These are phyloP conservation scores for Jackrogersella multiformis DNA, from an alignment of 495 filamentous ascomycete genomes.

Conservation along the genomic window DNA sequence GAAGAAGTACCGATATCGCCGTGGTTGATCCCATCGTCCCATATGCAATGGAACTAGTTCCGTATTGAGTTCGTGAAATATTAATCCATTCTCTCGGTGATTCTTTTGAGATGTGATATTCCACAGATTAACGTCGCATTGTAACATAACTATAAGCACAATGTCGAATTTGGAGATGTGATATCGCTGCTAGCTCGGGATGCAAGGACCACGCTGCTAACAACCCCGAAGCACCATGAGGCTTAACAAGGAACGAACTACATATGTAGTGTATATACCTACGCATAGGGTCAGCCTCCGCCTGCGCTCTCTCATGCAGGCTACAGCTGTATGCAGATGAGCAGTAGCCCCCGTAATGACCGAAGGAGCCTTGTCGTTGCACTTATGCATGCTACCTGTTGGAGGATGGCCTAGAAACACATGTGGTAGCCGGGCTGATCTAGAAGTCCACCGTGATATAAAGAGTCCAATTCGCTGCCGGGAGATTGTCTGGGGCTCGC, in stretches of 20 bases:
- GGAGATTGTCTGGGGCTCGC: slow-evolving; percentile 27
- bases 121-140: slow-evolving; percentile 36
- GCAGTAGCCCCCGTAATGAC: slow-evolving; percentile 22
- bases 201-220: slow-evolving; percentile 19
- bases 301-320: slow-evolving; percentile 29
- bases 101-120: slow-evolving; percentile 48
- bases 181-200: slow-evolving; percentile 22
- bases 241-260: slow-evolving; percentile 13
- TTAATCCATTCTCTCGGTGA: slow-evolving; percentile 31
- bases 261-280: background rate
- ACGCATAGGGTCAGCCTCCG: slow-evolving; percentile 5
- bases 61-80: slow-evolving; percentile 36
- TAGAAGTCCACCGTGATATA: slow-evolving; percentile 16
- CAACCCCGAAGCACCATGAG: slow-evolving; percentile 16
- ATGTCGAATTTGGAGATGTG: slow-evolving; percentile 32
- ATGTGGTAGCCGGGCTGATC: slow-evolving; percentile 20
- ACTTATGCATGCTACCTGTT: slow-evolving; percentile 37
- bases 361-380: slow-evolving; percentile 24
- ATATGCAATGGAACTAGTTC: slow-evolving; percentile 28
- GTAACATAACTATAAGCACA: slow-evolving; percentile 24
- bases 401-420: slow-evolving; percentile 18
- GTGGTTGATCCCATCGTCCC: slow-evolving; percentile 20
- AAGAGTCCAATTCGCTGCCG: slow-evolving; percentile 29
- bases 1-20: slow-evolving; percentile 29
- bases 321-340: slow-evolving; percentile 17